These are phyloP conservation scores for Suhomyces bribrorum DNA, from an alignment of 1,139 yeast genomes.

Conservation along the genomic window DNA sequence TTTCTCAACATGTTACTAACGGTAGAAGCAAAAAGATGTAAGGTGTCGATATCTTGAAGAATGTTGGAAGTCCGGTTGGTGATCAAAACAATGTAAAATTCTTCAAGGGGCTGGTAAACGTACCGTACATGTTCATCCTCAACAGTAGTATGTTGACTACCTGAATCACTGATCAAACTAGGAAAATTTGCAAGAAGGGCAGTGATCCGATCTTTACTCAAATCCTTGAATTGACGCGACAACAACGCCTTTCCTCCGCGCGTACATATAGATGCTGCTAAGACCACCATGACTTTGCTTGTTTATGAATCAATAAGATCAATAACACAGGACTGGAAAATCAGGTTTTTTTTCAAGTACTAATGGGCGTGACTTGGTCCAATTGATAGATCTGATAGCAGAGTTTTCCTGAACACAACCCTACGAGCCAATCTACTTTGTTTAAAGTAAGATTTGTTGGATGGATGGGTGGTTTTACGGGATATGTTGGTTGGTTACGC, in stretches of 20 bases:
- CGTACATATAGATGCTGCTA: constrained; percentile 95
- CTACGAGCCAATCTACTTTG: neutral
- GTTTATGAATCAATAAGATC: neutral
- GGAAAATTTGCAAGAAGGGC: constrained; percentile 88
- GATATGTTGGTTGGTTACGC: constrained; percentile 6
- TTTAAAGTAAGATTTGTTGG: neutral
- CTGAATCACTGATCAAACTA: constrained; percentile 65
- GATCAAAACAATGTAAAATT: constrained; percentile 84
- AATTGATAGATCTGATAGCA: constrained; percentile 3
- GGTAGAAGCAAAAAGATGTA: constrained; percentile 81
- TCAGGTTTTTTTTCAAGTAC: neutral
- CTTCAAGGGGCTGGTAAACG: constrained; percentile 95
- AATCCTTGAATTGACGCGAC: constrained; percentile 88
- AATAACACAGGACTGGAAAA: neutral
- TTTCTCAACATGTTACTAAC: constrained; percentile 72
- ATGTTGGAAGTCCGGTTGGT: constrained; percentile 92
- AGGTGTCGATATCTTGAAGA: constrained; percentile 90
- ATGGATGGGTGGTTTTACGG: constrained; percentile 1
- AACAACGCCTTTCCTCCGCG: constrained; percentile 92
- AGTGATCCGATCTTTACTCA: constrained; percentile 83
- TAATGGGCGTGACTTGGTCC: constrained; percentile 1
- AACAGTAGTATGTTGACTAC: constrained; percentile 88
- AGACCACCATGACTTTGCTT: constrained; percentile 38
- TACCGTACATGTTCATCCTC: constrained; percentile 93
- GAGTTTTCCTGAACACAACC: constrained; percentile 1